phyloP scores from a whole-genome alignment of 31 red algal genomes.

The Odonthalia washingtoniensis region DNA sequence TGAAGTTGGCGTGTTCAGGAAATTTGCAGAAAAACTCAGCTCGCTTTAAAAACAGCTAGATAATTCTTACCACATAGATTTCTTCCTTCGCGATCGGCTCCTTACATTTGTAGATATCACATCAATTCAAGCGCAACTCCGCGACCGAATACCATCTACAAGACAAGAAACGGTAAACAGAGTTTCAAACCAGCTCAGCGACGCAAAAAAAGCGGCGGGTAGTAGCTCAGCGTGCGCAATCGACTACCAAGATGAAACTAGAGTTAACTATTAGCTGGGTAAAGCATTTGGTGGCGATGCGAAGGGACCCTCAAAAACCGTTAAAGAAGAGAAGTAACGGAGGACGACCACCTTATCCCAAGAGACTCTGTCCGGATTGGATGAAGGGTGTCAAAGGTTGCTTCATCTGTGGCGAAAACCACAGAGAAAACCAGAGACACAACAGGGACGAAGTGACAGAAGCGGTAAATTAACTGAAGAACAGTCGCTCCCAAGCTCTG shows the following conservation, averaged over 20 bases:
- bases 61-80: not conserved
- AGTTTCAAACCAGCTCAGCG: not conserved
- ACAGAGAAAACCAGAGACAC: not conserved
- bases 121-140: not conserved
- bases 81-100: conserved; percentile 21
- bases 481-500: no score
- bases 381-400: no score
- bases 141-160: conserved; percentile 25
- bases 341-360: not conserved
- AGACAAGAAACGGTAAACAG: conserved; percentile 4
- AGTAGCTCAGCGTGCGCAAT: not conserved
- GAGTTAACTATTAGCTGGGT: not conserved
- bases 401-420: not conserved
- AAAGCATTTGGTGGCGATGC: not conserved
- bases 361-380: not conserved
- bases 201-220: not conserved
- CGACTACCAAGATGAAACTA: not conserved
- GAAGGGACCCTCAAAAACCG: no score
- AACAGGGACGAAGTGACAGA: no score
- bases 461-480: no score
- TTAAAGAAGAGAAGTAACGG: not conserved
- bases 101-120: not conserved
- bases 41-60: conserved; percentile 19
- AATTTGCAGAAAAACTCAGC: not conserved
- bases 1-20: not conserved